Evolutionary conservation across 2,329 filamentous ascomycete species (phyloP).

Genomic region (Exophiala xenobiotica): DNA sequence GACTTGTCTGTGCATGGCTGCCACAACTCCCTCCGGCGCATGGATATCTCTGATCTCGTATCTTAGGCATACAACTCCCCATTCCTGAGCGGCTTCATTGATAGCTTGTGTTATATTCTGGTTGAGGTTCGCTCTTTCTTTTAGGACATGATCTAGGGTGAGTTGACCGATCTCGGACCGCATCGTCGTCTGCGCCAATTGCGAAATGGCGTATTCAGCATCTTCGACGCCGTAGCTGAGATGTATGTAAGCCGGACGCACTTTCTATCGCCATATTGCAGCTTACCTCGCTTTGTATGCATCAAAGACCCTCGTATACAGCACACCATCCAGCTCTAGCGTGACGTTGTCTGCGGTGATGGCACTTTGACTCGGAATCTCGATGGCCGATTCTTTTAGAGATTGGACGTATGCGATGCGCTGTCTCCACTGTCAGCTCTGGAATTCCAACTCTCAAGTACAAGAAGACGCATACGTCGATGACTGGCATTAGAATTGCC

Average conservation of each 20-base stretch:
- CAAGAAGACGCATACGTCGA: slow-evolving; percentile 58
- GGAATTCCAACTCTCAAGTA: neutral
- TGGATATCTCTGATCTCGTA: slow-evolving; percentile 99
- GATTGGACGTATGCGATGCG: slow-evolving; percentile 97
- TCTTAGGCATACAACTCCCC: slow-evolving; percentile 92
- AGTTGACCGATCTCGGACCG: slow-evolving; percentile 96
- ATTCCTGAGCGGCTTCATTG: slow-evolving; percentile 95
- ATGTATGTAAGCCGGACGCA: slow-evolving; percentile 12
- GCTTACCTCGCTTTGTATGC: slow-evolving; percentile 91
- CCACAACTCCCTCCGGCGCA: slow-evolving; percentile 86
- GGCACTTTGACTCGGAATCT: slow-evolving; percentile 95
- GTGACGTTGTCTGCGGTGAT: slow-evolving; percentile 99
- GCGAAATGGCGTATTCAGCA: slow-evolving; percentile 96
- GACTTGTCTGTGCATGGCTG: slow-evolving; percentile 97
- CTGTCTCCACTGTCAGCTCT: slow-evolving; percentile 15
- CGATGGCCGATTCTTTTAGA: slow-evolving; percentile 91
- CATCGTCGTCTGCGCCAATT: slow-evolving; percentile 98
- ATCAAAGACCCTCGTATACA: slow-evolving; percentile 95
- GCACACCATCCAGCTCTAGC: slow-evolving; percentile 87
- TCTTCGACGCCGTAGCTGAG: slow-evolving; percentile 93
- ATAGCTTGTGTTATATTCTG: slow-evolving; percentile 98
- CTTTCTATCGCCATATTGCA: neutral
- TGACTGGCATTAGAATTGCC: slow-evolving; percentile 80
- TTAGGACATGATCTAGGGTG: slow-evolving; percentile 93
- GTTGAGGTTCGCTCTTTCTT: slow-evolving; percentile 94